These are phyloP conservation scores for Sugiyamaella xylanicola DNA, from an alignment of 1,139 yeast genomes.

Conservation along the genomic window DNA sequence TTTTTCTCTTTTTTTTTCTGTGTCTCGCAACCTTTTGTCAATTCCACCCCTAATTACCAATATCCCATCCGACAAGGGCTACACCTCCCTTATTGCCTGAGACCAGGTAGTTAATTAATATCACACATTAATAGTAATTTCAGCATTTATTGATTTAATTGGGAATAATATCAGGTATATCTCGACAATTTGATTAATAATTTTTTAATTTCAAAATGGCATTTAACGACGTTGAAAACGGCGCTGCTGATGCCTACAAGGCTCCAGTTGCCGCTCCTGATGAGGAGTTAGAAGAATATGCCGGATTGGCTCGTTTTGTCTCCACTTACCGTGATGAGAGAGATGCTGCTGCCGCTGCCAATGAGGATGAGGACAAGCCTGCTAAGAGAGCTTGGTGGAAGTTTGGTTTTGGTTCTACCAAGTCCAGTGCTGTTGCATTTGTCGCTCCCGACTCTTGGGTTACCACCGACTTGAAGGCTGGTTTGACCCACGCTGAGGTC, in stretches of 20 bases:
- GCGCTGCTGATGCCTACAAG: conserved; percentile 21
- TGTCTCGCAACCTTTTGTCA: conserved; percentile 18
- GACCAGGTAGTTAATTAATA: conserved; percentile 2
- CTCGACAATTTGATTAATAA: background rate
- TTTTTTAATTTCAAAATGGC: conserved; percentile 20
- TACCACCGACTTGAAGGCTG: conserved; percentile 54
- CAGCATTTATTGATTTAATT: conserved; percentile 4
- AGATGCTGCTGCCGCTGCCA: conserved; percentile 33
- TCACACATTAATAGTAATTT: background rate
- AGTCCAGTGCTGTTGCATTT: conserved; percentile 30
- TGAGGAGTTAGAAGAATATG: conserved; percentile 43
- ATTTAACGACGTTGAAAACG: conserved; percentile 21
- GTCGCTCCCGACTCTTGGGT: conserved; percentile 42
- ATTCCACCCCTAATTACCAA: conserved; percentile 2
- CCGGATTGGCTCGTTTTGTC: conserved; percentile 43
- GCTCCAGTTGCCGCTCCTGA: conserved; percentile 24
- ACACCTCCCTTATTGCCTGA: conserved; percentile 10
- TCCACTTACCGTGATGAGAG: conserved; percentile 41
- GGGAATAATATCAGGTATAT: background rate
- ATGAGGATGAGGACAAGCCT: conserved; percentile 32
- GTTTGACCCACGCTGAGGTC: conserved; percentile 57
- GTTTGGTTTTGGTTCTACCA: conserved; percentile 26
- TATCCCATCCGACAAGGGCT: conserved; percentile 14
- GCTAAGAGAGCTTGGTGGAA: conserved; percentile 34
- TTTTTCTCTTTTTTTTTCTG: conserved; percentile 9